Base-by-base conservation (phyloP, 2,329 filamentous ascomycete species). In the Monilinia polystroma region DNA sequence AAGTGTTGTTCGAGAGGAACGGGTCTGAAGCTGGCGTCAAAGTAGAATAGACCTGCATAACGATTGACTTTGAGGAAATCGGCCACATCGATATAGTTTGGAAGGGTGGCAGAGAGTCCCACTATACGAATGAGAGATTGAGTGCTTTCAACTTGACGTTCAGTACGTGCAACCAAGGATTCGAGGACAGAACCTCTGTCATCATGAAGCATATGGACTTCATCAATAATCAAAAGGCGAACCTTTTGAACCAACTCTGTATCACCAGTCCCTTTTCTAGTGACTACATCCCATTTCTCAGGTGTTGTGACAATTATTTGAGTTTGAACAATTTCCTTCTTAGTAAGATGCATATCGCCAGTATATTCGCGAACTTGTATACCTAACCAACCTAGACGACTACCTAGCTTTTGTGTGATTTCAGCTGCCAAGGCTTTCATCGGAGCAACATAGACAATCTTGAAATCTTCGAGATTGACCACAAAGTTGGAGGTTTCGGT, bases 281-380 rank as follows among this genome's bases (percentile, higher is more conserved):
- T 99, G 6, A 99, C 92, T 0, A 99, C 95, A 77, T 99, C 95
- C 96, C 96, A 99, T 79, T 99, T 99, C 79, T 99, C 95, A 47
- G 95, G 95, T 0, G 95, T 99, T 0, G 96, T 99, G 60, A 99
- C 95, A 68, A 99, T 97, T 72, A 99, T 95, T 76, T 99, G 95
- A 0, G 95, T 99, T 70, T 93, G 89, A 20, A 97, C 85, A 69
- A 99, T 97, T 78, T 99, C 96, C 2, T 92, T 85, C 78, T 99
- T 99, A 59, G 94, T 97, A 66, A 99, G 84, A 76, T 99, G 95
- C 95, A 99, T 99, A 77, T 99, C 95, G 75, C 95, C 95, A 58
- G 95, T 99, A 77, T 96, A 88, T 79, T 99, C 95, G 69, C 95
- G 90, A 71, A 92, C 94, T 76, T 92, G 88, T 73, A 99, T 87